Evolutionary conservation across 441 rosid species (phyloP), one percentile per base, ranked within the genome.

Genomic region (Brassica hybrid): DNA sequence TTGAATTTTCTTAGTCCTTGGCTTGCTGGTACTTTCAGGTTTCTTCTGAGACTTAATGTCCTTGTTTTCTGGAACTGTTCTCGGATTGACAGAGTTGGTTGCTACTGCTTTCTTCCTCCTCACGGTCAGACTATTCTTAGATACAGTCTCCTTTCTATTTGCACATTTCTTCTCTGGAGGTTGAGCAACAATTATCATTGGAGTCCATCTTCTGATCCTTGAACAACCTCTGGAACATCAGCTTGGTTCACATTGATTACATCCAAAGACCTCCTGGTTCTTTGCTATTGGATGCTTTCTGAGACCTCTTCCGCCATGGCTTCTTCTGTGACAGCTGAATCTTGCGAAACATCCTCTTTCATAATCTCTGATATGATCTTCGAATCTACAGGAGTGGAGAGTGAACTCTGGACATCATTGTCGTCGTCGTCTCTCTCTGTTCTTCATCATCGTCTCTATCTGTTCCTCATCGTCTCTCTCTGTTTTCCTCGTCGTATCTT

Each of bases 31-130:
- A 81, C 75, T 89, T 69, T 87, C 92, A 18, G 79, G 67, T 30
- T 85, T 91, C 85, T 83, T 90, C 81, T 86, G 91, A 61, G 74
- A 4, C 77, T 76, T 87, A 45, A 67, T 76, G 48, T 70, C 75
- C 18, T 82, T 85, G 30, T 57, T 70, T 10, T 86, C 91, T 12
- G 84, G 67, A 67, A 76, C 82, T 67, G 89, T 17, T 66, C 61
- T 88, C 43, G 87, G 30, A 71, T 82, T 86, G n/a, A 72, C 85
- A 52, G 82, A 43, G 68, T 66, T 83, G 80, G 69, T 86, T 52
- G 66, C 85, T 41, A 45, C 70, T 69, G 85, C 45, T 70, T 76
- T 84, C 68, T 86, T 77, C 7, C 78, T 80, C 85, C 78, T 86
- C 66, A 64, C 77, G 2, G 83, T 69, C 9, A 82, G 71, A 57